phyloP scores from a whole-genome alignment of 345 rosid species.

The Arabis hirsuta region DNA sequence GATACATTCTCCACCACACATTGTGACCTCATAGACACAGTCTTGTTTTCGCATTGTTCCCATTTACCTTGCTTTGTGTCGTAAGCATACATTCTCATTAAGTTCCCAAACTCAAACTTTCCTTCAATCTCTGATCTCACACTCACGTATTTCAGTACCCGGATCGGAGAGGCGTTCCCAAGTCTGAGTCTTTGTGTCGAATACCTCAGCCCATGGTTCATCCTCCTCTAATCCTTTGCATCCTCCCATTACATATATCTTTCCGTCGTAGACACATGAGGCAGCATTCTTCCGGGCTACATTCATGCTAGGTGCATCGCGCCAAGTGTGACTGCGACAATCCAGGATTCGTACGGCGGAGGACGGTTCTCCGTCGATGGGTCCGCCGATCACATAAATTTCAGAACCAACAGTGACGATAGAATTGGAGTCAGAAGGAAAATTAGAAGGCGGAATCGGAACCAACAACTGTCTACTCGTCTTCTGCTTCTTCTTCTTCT shows the following conservation, averaged over 20 bases:
- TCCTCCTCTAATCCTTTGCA: too few species aligned
- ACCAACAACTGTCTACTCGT: background rate
- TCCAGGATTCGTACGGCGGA: background rate
- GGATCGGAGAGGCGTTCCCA: too few species aligned
- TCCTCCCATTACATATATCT: background rate
- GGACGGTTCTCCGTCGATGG: background rate
- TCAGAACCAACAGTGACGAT: background rate
- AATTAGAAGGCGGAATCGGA: background rate
- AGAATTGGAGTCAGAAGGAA: background rate
- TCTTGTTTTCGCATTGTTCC: background rate
- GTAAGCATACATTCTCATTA: background rate
- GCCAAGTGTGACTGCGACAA: constrained; percentile 3
- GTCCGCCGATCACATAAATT: background rate
- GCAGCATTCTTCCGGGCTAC: background rate
- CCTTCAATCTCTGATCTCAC: background rate
- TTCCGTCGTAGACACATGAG: background rate
- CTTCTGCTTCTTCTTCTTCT: background rate
- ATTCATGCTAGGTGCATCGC: background rate
- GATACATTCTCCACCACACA: background rate
- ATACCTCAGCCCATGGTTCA: too few species aligned
- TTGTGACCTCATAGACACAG: background rate
- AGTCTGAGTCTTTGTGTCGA: too few species aligned
- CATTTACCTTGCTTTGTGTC: background rate
- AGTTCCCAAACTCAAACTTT: background rate
- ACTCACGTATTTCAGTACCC: background rate